Percentiles rank a stretch among this genome's conserved stretches.
Evolutionary conservation across 805 yeast genomes (phyloP).

Genomic region (Myxozyma sirexii): DNA sequence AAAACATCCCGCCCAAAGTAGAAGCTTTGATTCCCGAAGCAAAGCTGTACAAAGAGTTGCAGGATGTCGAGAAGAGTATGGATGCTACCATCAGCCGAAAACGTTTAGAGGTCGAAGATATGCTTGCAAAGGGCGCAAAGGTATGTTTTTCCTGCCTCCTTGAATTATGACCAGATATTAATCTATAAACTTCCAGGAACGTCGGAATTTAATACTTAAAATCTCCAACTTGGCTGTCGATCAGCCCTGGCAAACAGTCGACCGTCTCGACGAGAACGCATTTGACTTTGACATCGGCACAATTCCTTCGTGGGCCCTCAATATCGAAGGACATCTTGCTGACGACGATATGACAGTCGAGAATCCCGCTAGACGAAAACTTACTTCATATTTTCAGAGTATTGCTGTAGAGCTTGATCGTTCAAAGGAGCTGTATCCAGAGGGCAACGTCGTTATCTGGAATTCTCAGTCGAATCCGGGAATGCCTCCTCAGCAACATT

Average conservation of each 20-base stretch:
- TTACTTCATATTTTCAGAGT: slow-evolving; percentile 79
- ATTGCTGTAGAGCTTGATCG: slow-evolving; percentile 73
- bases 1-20: slow-evolving; percentile 53
- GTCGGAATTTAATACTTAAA: slow-evolving; percentile 70
- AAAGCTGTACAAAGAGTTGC: slow-evolving; percentile 66
- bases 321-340: slow-evolving; percentile 83
- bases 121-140: slow-evolving; percentile 45
- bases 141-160: too few relatives aligned
- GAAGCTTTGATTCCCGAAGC: slow-evolving; percentile 64
- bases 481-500: slow-evolving; percentile 37
- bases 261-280: slow-evolving; percentile 39
- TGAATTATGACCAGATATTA: too few relatives aligned
- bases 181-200: slow-evolving; percentile 37
- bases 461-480: slow-evolving; percentile 60
- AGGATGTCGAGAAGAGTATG: slow-evolving; percentile 77
- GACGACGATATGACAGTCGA: slow-evolving; percentile 41
- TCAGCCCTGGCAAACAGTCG: slow-evolving; percentile 79
- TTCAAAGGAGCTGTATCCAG: slow-evolving; percentile 40
- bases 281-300: slow-evolving; percentile 42
- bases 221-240: slow-evolving; percentile 79
- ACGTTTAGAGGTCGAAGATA: slow-evolving; percentile 81
- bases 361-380: slow-evolving; percentile 60
- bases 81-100: slow-evolving; percentile 84
- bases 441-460: slow-evolving; percentile 77
- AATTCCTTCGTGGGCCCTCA: slow-evolving; percentile 70